Conservation (phyloP, 805 yeast species). For the Candida piceae region DNA sequence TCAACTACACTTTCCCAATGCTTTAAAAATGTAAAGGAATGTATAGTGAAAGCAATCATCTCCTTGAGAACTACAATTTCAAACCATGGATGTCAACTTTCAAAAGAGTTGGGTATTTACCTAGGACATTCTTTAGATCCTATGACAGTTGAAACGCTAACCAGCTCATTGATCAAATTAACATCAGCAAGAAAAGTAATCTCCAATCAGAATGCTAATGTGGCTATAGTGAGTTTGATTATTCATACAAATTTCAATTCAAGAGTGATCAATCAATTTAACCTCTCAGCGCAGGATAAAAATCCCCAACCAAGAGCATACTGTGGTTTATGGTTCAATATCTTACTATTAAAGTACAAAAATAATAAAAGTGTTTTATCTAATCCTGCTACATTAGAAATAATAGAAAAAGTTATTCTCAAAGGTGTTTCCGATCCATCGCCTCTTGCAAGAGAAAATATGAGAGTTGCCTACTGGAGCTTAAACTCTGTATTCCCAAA, state of each 20-base stretch:
- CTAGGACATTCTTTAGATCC: conserved; percentile 39
- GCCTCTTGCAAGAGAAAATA: conserved; percentile 70
- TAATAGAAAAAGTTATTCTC: conserved; percentile 44
- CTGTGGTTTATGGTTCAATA: conserved; percentile 65
- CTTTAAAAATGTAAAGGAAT: conserved; percentile 44
- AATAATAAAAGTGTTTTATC: conserved; percentile 28
- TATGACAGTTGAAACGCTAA: conserved; percentile 41
- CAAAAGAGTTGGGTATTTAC: conserved; percentile 57
- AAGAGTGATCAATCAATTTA: conserved; percentile 47
- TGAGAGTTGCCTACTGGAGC: conserved; percentile 72
- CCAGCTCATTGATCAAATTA: conserved; percentile 45
- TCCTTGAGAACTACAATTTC: conserved; percentile 85
- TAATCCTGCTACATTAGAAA: conserved; percentile 33
- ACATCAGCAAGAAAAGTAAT: conserved; percentile 60
- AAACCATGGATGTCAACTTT: conserved; percentile 65
- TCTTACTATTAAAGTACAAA: conserved; percentile 50
- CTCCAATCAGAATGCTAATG: conserved; percentile 53
- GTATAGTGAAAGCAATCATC: conserved; percentile 56
- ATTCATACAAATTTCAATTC: conserved; percentile 48
- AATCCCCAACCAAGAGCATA: conserved; percentile 66
- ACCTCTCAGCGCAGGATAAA: conserved; percentile 57
- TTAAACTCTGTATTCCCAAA: conserved; percentile 50
- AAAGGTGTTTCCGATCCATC: conserved; percentile 76
- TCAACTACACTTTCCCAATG: conserved; percentile 27
- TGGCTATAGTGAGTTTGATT: conserved; percentile 50